Evolutionary conservation across 73 alveolate genomes (phyloP).

Genomic region (Urostyla sp.): DNA sequence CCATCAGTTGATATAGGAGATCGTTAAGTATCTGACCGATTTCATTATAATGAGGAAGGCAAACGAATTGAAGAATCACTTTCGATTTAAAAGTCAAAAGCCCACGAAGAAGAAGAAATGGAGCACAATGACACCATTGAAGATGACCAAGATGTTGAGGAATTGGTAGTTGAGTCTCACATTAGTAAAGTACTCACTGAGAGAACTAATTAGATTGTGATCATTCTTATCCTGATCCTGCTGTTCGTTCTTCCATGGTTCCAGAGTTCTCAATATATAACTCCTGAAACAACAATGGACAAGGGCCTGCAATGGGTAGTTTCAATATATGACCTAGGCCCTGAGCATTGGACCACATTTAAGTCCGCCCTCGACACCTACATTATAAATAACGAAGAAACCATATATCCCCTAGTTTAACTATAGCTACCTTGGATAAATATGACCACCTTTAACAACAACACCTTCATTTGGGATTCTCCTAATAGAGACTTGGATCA

Average conservation of each 20-base stretch:
- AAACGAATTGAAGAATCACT: no score
- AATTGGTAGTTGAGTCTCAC: constrained; percentile 53
- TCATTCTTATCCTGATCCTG: constrained; percentile 58
- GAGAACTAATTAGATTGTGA: constrained; percentile 61
- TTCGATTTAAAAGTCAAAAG: no score
- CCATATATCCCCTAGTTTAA: constrained; percentile 14
- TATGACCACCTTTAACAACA: neutral
- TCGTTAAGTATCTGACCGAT: no score
- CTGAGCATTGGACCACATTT: no score
- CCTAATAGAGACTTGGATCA: neutral
- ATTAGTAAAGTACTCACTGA: constrained; percentile 60
- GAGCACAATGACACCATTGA: neutral
- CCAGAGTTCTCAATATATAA: neutral
- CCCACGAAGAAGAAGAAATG: no score
- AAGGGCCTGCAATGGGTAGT: constrained; percentile 7
- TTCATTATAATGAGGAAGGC: no score
- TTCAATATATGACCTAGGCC: neutral
- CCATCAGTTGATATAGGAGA: no score
- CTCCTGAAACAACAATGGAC: neutral
- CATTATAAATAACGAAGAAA: neutral
- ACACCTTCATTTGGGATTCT: neutral
- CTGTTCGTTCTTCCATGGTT: constrained; percentile 63
- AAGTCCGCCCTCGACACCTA: neutral
- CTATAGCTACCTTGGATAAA: neutral
- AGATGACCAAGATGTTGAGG: constrained; percentile 56